Evolutionary conservation across 169 alveolate species (phyloP), one percentile per base, ranked within the genome.

Genomic region (Cryptosporidium sp.): DNA sequence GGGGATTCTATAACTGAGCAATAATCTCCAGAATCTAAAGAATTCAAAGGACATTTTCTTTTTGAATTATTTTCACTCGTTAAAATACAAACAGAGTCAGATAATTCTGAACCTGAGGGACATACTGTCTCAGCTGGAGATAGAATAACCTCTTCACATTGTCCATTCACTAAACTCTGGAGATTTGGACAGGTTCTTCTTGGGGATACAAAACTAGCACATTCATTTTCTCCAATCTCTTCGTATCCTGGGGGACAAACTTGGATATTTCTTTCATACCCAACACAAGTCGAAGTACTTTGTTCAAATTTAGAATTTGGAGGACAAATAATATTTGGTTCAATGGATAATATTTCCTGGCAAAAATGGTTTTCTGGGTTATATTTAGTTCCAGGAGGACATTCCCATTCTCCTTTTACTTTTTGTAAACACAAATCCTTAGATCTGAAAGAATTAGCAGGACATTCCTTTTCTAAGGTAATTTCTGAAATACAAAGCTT

Each of bases 171-270:
- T 26, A 61, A 33, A 80, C 31, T 80, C 39, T 44, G 56, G 10
- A 18, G 14, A 12, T 80, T 53, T 42, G 75, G 75, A 39, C 87
- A 80, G 29, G 87, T 62, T 45, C 75, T 60, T n/a, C n/a, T 60
- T n/a, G 87, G 80, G 21, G 87, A 35, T 18, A 80, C 35, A 26
- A 80, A 80, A 29, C 45, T 39, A 16, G 75, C 87, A 42, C 87
- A 80, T 62, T 62, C 75, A 80, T 44, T 60, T 26, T 65, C 87
- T 8, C 75, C 80, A 7, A 80, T 29, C 16, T 80, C 87, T 2
- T 80, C 87, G n/a, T 80, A 80, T 42, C 87, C 87, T 44, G 87
- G 87, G 6, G 87, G 87, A 48, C 87, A 80, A 1, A 80, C 75
- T 14, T 62, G 58, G 12, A 61, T 6, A 62, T 80, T 80, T 14